A percentile compares a stretch with the other conserved stretches of the same genome.
Conservation (phyloP, 208 protist species). For the Blastocrithidia nonstop region DNA sequence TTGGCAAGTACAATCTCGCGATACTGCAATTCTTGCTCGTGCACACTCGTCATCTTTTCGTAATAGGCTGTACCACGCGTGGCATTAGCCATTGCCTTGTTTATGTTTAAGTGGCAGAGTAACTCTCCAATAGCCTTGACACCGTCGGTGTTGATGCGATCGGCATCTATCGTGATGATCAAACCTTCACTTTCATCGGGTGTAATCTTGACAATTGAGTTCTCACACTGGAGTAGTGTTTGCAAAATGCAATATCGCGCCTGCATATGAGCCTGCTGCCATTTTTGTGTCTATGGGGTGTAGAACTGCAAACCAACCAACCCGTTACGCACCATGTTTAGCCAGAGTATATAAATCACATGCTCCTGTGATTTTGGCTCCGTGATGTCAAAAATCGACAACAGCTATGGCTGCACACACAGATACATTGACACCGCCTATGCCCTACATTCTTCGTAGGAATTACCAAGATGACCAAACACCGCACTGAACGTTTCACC, state of each 20-base stretch:
- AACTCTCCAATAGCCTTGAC: slow-evolving; percentile 52
- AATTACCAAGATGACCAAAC: slow-evolving; percentile 50
- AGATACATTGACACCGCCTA: slow-evolving; percentile 84
- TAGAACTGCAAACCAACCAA: slow-evolving; percentile 83
- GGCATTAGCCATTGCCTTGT: slow-evolving; percentile 69
- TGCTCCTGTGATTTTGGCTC: slow-evolving; percentile 20
- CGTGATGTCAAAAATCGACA: slow-evolving; percentile 37
- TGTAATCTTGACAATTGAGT: slow-evolving; percentile 37
- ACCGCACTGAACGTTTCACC: slow-evolving; percentile 79
- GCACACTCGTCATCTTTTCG: slow-evolving; percentile 35
- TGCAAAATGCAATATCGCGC: slow-evolving; percentile 83
- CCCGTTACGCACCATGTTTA: slow-evolving; percentile 87
- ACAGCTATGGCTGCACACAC: slow-evolving; percentile 30
- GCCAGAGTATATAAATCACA: slow-evolving; percentile 74
- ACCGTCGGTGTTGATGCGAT: slow-evolving; percentile 68
- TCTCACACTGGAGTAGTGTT: slow-evolving; percentile 33
- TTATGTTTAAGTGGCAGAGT: slow-evolving; percentile 48
- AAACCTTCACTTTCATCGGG: slow-evolving; percentile 36
- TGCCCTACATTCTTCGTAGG: slow-evolving; percentile 85
- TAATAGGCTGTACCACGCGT: slow-evolving; percentile 36
- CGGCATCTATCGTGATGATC: slow-evolving; percentile 41
- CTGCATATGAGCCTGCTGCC: slow-evolving; percentile 87
- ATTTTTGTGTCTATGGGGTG: slow-evolving; percentile 66
- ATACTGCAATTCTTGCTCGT: slow-evolving; percentile 36
- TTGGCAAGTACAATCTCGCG: slow-evolving; percentile 56